A percentile compares a stretch with the other conserved stretches of the same genome.
Conservation (phyloP, 2,329 filamentous ascomycete genomes). For the Aquanectria penicillioides region DNA sequence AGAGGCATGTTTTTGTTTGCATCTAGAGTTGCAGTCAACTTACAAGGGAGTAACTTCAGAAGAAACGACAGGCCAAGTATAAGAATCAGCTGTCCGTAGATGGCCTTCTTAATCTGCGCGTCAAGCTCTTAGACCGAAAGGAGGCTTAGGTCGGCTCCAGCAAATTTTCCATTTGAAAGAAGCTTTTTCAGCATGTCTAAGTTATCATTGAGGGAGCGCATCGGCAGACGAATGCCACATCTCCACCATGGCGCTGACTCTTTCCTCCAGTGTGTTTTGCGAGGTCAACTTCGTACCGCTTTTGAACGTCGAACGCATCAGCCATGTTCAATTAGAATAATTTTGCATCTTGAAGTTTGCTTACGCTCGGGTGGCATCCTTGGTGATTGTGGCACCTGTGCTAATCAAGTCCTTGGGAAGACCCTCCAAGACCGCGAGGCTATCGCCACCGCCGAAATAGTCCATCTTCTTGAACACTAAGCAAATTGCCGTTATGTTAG, state of each 20-base stretch:
- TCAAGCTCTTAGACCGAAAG: constrained; percentile 8
- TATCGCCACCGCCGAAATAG: no score
- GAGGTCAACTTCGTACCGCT: no score
- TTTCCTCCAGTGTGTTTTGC: constrained; percentile 6
- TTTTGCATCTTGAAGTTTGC: no score
- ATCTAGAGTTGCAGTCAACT: not conserved
- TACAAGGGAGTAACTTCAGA: constrained; percentile 3
- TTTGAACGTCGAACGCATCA: no score
- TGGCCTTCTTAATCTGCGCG: not conserved
- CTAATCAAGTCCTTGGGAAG: no score
- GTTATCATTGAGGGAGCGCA: constrained; percentile 12
- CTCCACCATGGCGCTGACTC: constrained; percentile 6
- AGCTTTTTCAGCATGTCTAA: constrained; percentile 1
- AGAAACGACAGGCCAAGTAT: not conserved
- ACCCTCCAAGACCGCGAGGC: no score
- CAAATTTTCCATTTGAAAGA: not conserved
- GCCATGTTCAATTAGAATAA: no score
- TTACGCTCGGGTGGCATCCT: no score
- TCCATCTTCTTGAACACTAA: no score
- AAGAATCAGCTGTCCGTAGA: constrained; percentile 13
- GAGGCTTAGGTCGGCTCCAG: not conserved
- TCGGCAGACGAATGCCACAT: constrained; percentile 2
- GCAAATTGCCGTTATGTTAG: no score
- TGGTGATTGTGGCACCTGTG: no score
- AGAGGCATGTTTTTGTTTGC: not conserved